Conservation (phyloP, 257 asterid genomes). For the Nicotiana benthamiana region DNA sequence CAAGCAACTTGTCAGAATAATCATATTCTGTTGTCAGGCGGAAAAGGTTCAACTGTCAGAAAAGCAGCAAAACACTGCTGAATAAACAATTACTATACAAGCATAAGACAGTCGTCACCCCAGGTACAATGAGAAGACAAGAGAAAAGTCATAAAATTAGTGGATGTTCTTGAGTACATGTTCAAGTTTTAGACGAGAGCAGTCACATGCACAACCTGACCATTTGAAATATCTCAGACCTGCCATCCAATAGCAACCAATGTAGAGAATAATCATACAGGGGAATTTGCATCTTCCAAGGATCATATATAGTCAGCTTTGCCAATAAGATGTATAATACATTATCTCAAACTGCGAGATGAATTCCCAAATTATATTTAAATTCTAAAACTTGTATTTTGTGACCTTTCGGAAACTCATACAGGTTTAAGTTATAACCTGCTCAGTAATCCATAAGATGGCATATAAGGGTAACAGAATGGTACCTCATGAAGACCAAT, state of each 20-base stretch:
- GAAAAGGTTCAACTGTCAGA: neutral
- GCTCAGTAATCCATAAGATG: neutral
- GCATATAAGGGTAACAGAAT: conserved; percentile 9
- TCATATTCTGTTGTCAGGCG: neutral
- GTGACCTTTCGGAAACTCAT: neutral
- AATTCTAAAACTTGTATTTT: neutral
- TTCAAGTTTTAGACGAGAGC: neutral
- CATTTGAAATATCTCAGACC: neutral
- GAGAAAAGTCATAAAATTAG: neutral
- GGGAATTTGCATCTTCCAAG: neutral
- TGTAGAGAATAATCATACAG: neutral
- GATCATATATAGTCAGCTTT: neutral
- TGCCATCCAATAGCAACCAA: neutral
- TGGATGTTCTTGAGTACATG: neutral
- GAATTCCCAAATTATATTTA: neutral
- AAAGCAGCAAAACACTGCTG: neutral
- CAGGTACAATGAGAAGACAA: neutral
- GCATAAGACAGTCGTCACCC: neutral
- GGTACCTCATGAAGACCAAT: conserved; percentile 65
- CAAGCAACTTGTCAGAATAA: neutral
- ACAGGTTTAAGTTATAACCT: neutral
- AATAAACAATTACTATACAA: neutral
- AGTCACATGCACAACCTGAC: neutral
- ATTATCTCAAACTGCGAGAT: neutral
- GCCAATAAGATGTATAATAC: neutral